These are phyloP conservation scores for Moesziomyces aphidis DNA, from an alignment of 1,284 basidiomycete species.

Conservation along the genomic window DNA sequence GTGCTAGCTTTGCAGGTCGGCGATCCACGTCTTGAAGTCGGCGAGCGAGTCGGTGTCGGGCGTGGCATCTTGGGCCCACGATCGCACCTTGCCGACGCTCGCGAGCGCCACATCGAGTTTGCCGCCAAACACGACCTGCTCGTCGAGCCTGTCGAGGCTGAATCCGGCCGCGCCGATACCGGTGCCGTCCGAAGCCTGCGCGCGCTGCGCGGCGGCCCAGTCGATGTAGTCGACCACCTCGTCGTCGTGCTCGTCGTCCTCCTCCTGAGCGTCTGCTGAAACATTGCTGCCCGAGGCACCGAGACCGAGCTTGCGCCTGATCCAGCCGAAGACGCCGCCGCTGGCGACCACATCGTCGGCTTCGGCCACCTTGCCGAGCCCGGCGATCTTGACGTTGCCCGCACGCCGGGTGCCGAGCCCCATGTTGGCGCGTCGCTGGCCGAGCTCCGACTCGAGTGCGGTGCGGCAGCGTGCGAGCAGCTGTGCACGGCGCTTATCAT, in stretches of 20 bases:
- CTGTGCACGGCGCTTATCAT: constrained; percentile 56
- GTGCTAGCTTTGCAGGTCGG: constrained; percentile 23
- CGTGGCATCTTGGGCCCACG: constrained; percentile 10
- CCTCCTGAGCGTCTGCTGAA: constrained; percentile 29
- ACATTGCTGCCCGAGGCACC: constrained; percentile 1
- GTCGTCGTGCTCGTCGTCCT: constrained; percentile 53
- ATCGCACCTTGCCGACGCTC: constrained; percentile 46
- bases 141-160: constrained; percentile 54
- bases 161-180: constrained; percentile 15
- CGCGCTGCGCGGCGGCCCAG: constrained; percentile 28
- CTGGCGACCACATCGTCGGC: constrained; percentile 5
- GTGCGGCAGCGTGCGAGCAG: constrained; percentile 59
- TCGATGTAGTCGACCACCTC: constrained; percentile 61
- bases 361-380: constrained; percentile 54
- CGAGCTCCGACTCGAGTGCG: constrained; percentile 57
- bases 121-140: constrained; percentile 53
- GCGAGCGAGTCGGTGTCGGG: constrained; percentile 9
- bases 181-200: constrained; percentile 1
- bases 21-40: constrained; percentile 44
- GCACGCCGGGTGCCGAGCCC: constrained; percentile 38
- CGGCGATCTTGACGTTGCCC: constrained; percentile 57
- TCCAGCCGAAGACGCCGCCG: constrained; percentile 45
- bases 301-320: constrained; percentile 37
- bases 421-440: constrained; percentile 51
- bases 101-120: constrained; percentile 50